Percentiles rank a stretch among this genome's conserved stretches.
Evolutionary conservation across 257 asterid genomes (phyloP).

Genomic region (Paulownia fortunei): DNA sequence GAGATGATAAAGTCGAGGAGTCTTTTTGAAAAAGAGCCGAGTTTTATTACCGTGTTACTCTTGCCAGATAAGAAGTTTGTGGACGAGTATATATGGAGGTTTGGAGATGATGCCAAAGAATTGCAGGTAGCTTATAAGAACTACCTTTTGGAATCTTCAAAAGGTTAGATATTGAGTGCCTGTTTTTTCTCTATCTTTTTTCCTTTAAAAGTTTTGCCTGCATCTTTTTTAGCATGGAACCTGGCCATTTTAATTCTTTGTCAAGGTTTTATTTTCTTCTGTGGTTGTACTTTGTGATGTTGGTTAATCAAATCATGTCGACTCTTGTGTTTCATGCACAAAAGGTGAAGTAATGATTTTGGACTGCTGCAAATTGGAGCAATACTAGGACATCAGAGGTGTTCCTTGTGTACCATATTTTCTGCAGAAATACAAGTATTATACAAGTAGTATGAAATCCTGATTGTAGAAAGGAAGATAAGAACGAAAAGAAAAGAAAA

Average conservation of each 20-base stretch:
- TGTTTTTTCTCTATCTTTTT: neutral
- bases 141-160: slow-evolving; percentile 13
- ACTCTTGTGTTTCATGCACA: neutral
- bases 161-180: neutral
- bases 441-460: too few species aligned
- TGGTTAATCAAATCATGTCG: neutral
- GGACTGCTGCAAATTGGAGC: neutral
- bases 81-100: slow-evolving; percentile 17
- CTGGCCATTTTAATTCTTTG: neutral
- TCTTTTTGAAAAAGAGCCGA: neutral
- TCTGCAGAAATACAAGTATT: too few species aligned
- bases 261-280: neutral
- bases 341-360: neutral
- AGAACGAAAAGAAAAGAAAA: neutral
- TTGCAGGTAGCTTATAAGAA: slow-evolving; percentile 27
- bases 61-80: slow-evolving; percentile 19
- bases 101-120: slow-evolving; percentile 28
- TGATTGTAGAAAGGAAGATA: neutral
- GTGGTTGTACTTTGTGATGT: neutral
- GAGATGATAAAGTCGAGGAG: slow-evolving; percentile 26
- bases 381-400: neutral
- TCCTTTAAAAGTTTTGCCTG: neutral
- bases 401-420: too few species aligned
- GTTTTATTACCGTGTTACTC: neutral
- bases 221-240: neutral